Base-by-base conservation (phyloP, 2,329 filamentous ascomycete genomes). In the Alternaria hordeiaustralica region DNA sequence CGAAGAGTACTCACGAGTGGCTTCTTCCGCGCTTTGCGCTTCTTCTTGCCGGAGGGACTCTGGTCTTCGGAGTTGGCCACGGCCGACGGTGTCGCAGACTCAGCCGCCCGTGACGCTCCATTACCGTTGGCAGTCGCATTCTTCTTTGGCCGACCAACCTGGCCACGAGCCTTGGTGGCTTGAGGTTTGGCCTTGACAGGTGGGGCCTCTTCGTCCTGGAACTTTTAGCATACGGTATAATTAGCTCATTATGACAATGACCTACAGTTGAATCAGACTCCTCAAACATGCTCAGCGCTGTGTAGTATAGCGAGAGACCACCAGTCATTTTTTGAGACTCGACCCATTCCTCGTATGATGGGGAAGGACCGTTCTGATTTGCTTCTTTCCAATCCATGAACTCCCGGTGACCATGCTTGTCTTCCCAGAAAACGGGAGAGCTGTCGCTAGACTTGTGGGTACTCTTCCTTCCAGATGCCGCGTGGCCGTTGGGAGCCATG, bases 301-400 rank as follows among this genome's bases (percentile, higher is more conserved):
- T 70, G 58, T 76, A 71, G 62, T 74, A 78, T 18, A 79, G 58
- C 58, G 71, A 75, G 20, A 73, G 67, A 15, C 76, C 75, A 26
- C 73, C 68, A 21, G 71, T 69, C 55, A 74, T 69, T 45, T 74
- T 61, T 47, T 47, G 33, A 20, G 73, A 75, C 53, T 62, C 58
- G 28, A 70, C 66, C 77, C 77, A 79, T 15, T 70, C 72, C 18
- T 78, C 73, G 62, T 78, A 78, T 28, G 70, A 67, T 55, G 76
- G 65, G 23, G 70, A 59, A 57, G 72, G 63, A 30, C 65, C 60
- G 20, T 53, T 53, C 49, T 71, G 67, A 61, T 69, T 63, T 43
- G 69, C 68, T 36, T 67, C 67, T 55, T 67, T 69, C 64, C 76
- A 79, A 15, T 61, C 54, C 23, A 66, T 66, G 64, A 73, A 79